Evolutionary conservation across 2,329 filamentous ascomycete species (phyloP).

Genomic region (Pseudogymnoascus sp.): DNA sequence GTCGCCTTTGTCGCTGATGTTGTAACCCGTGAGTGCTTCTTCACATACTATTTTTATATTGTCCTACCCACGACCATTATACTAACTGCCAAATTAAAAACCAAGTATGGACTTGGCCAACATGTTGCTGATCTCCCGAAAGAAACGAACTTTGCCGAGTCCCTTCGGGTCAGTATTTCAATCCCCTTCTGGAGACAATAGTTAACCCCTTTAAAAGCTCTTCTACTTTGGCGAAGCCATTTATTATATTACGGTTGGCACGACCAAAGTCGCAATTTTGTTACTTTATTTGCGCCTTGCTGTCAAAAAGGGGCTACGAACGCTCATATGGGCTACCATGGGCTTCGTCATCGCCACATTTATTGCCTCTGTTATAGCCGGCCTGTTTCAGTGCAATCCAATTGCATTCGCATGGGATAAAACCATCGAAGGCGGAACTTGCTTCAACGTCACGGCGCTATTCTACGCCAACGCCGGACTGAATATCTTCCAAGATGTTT

Average conservation of each 20-base stretch:
- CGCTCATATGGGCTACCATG: background rate
- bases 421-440: slow-evolving; percentile 18
- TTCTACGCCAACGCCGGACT: slow-evolving; percentile 16
- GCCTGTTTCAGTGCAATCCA: slow-evolving; percentile 24
- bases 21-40: background rate
- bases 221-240: slow-evolving; percentile 4
- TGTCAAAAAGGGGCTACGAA: background rate
- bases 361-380: slow-evolving; percentile 18
- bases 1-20: slow-evolving; percentile 2
- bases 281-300: slow-evolving; percentile 5
- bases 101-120: background rate
- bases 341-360: slow-evolving; percentile 2
- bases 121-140: slow-evolving; percentile 1
- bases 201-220: background rate
- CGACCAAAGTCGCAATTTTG: background rate
- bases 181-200: background rate
- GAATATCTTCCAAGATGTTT: slow-evolving; percentile 19
- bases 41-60: background rate
- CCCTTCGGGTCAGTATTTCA: slow-evolving; percentile 1
- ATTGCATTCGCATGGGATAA: slow-evolving; percentile 28
- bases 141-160: slow-evolving; percentile 5
- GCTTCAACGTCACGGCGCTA: background rate
- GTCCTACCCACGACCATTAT: background rate
- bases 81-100: background rate
- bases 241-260: slow-evolving; percentile 6